Evolutionary conservation across 1,284 basidiomycete genomes (phyloP).

Genomic region (Phlebopus sp.): DNA sequence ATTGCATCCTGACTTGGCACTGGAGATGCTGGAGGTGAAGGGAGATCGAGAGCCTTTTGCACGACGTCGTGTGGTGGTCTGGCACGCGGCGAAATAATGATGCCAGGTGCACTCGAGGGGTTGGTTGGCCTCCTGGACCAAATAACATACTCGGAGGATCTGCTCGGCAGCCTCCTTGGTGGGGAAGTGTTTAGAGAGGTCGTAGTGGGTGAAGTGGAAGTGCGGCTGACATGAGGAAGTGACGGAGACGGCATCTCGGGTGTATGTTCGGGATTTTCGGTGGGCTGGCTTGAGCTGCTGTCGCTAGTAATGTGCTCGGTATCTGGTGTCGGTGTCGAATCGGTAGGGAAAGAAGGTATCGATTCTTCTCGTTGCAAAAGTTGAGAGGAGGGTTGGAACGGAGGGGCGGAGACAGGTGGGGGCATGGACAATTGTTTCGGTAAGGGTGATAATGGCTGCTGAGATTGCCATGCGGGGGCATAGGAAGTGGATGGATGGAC

Average conservation of each 20-base stretch:
- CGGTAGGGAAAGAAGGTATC: background rate
- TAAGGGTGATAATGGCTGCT: conserved; percentile 33
- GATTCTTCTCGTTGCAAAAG: conserved; percentile 3
- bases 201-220: background rate
- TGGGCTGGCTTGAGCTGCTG: background rate
- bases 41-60: conserved; percentile 47
- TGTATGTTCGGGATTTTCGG: conserved; percentile 1
- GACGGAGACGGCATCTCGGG: conserved; percentile 2
- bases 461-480: conserved; percentile 24
- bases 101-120: conserved; percentile 57
- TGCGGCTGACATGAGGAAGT: conserved; percentile 1
- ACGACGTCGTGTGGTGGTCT: conserved; percentile 56
- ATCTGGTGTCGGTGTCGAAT: conserved; percentile 6
- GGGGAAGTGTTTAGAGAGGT: conserved; percentile 12
- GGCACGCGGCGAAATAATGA: conserved; percentile 63
- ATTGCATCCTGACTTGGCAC: conserved; percentile 5
- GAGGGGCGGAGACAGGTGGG: conserved; percentile 17
- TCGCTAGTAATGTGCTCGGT: conserved; percentile 5
- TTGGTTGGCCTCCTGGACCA: conserved; percentile 66
- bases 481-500: conserved; percentile 24
- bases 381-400: background rate
- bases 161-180: conserved; percentile 6
- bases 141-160: conserved; percentile 38
- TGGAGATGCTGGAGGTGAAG: conserved; percentile 48
- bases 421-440: conserved; percentile 32